phyloP scores from a whole-genome alignment of 1,284 basidiomycete genomes.

The Sanghuangporus baumii region DNA sequence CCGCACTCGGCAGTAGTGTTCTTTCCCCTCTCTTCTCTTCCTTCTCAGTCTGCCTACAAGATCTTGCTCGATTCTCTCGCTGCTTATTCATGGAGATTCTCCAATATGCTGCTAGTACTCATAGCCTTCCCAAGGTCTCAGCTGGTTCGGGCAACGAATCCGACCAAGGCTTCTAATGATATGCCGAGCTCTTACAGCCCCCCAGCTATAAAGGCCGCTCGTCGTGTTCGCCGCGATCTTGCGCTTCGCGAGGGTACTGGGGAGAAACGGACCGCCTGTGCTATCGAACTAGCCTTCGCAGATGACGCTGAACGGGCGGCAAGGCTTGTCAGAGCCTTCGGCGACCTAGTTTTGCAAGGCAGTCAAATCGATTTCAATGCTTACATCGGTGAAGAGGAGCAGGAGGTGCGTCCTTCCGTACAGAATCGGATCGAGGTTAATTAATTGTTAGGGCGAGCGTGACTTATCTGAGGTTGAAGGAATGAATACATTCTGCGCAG shows the following conservation, averaged over 20 bases:
- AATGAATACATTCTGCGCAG: conserved; percentile 64
- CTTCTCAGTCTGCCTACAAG: conserved; percentile 36
- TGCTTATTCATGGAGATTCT: conserved; percentile 54
- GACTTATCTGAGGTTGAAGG: conserved; percentile 46
- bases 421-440: neutral
- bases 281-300: conserved; percentile 54
- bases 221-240: conserved; percentile 55
- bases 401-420: conserved; percentile 39
- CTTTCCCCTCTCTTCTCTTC: conserved; percentile 49
- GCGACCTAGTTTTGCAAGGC: conserved; percentile 37
- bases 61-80: conserved; percentile 34
- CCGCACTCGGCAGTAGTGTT: conserved; percentile 45
- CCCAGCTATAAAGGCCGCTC: conserved; percentile 58
- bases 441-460: conserved; percentile 42
- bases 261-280: conserved; percentile 45
- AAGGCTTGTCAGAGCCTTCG: conserved; percentile 45
- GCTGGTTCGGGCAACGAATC: conserved; percentile 24
- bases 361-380: conserved; percentile 4
- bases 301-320: conserved; percentile 53
- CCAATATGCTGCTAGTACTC: conserved; percentile 50
- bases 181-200: conserved; percentile 42
- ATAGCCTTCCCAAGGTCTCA: conserved; percentile 54
- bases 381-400: conserved; percentile 33
- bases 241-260: conserved; percentile 35
- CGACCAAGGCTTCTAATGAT: conserved; percentile 20